Base-by-base conservation (phyloP, 2,329 filamentous ascomycete species). In the Microcera coccophila region DNA sequence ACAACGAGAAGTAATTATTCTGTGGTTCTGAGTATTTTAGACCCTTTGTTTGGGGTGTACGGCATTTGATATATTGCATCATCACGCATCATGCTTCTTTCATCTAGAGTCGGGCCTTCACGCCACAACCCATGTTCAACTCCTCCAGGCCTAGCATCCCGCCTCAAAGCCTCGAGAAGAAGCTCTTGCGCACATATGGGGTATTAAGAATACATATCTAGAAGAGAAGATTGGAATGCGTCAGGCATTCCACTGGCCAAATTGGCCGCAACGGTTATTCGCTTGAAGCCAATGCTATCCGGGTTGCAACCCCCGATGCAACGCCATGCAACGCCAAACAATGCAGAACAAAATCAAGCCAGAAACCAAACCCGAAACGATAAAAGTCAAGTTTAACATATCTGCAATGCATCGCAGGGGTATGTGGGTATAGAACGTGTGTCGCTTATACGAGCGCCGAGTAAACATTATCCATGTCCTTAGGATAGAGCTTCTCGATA, bases 381-480 rank as follows among this genome's bases (percentile, higher is more conserved):
- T 8, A 32, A 32, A n/a, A 32, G 5, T 14, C 29, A 32, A 32
- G 29, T 32, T 15, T n/a, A 32, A n/a, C n/a, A 17, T 9, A n/a
- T 32, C 12, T 10, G n/a, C 15, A 17, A 5, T 32, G 29, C 22
- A n/a, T 8, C 29, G n/a, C 15, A n/a, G 29, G n/a, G 8, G n/a
- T 32, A n/a, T 14, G 29, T 17, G 29, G 9, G 15, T 15, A 8
- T 8, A 17, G 15, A 10, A 32, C 15, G 15, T 17, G 15, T n/a
- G 29, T 32, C 15, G 37, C 37, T 57, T 42, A 63, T 38, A 51
- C 43, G 26, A 59, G 44, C 29, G 52, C 43, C 38, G 51, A 57
- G 45, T 69, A 69, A 28, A 69, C 55, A 34, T 61, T 58, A 41
- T 69, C 66, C 66, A 67, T 65, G 22, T 63, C 60, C 36, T 59